Conservation (phyloP, 148 eudicot genomes). For the Bassia scoparia region DNA sequence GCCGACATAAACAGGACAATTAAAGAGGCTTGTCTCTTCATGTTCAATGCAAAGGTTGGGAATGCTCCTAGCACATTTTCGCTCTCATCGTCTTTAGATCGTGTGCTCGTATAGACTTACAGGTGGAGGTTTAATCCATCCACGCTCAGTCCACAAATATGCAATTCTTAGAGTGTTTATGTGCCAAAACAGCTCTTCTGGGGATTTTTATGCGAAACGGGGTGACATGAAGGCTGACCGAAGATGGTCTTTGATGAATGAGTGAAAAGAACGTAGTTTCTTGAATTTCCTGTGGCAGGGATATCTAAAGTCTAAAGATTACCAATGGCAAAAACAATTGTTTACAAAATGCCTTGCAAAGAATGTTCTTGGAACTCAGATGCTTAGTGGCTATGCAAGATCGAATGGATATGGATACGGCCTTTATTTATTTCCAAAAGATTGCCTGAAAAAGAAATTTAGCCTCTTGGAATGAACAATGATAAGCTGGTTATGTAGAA, state of each 20-base stretch:
- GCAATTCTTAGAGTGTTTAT: constrained; percentile 52
- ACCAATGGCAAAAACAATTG: constrained; percentile 37
- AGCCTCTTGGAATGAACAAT: constrained; percentile 84
- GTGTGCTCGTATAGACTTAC: constrained; percentile 47
- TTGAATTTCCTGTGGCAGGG: constrained; percentile 70
- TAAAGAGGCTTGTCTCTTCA: constrained; percentile 53
- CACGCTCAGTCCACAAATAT: constrained; percentile 64
- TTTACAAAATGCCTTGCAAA: constrained; percentile 58
- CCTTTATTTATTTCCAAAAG: constrained; percentile 41
- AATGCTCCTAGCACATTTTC: constrained; percentile 45
- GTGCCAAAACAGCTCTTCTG: constrained; percentile 67
- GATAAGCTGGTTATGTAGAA: constrained; percentile 62
- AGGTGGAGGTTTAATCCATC: constrained; percentile 50
- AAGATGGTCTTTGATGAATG: constrained; percentile 65
- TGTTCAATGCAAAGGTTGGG: constrained; percentile 46
- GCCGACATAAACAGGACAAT: constrained; percentile 47
- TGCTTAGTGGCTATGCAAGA: constrained; percentile 67
- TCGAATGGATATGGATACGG: constrained; percentile 57
- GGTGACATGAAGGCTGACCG: constrained; percentile 54
- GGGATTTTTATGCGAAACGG: constrained; percentile 67
- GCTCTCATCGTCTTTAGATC: constrained; percentile 62
- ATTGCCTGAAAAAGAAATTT: constrained; percentile 65
- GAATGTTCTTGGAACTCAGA: constrained; percentile 77
- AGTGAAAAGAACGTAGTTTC: constrained; percentile 59
- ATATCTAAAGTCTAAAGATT: constrained; percentile 52